These are phyloP conservation scores for Russula dissimulans DNA, from an alignment of 768 basidiomycete species.

Conservation along the genomic window DNA sequence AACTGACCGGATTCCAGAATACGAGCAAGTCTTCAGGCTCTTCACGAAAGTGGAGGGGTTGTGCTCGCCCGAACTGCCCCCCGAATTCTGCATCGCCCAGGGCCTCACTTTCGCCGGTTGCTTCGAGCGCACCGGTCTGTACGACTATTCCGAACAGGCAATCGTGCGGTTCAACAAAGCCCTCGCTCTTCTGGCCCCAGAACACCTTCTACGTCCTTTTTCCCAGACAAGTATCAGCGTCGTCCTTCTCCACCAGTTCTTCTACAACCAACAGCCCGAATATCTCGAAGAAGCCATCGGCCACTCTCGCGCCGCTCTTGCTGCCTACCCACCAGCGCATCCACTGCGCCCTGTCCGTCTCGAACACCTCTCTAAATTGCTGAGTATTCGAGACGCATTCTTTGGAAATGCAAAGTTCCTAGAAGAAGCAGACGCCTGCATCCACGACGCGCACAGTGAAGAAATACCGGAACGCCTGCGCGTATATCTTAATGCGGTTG, in stretches of 20 bases:
- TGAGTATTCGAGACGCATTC: no score
- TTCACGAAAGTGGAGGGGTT: neutral
- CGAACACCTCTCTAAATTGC: no score
- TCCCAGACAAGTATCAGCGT: neutral
- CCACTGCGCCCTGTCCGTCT: no score
- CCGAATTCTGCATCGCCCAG: neutral
- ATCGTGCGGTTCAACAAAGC: neutral
- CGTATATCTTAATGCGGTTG: neutral
- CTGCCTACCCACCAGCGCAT: no score
- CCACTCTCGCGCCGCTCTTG: no score
- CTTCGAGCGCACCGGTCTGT: conserved; percentile 2
- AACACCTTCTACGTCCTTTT: neutral
- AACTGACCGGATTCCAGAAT: neutral
- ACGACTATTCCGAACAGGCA: neutral
- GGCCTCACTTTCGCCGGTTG: neutral
- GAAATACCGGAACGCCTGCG: no score
- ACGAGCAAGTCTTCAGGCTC: neutral
- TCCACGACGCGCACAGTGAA: no score
- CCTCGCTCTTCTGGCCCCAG: neutral
- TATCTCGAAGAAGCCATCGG: neutral
- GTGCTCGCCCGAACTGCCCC: neutral
- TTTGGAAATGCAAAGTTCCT: no score
- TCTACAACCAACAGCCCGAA: neutral
- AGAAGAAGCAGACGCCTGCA: no score
- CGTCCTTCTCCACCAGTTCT: neutral